Evolutionary conservation across 768 basidiomycete species (phyloP), one percentile per base, ranked within the genome.

Genomic region (Amanita fuliginea): DNA sequence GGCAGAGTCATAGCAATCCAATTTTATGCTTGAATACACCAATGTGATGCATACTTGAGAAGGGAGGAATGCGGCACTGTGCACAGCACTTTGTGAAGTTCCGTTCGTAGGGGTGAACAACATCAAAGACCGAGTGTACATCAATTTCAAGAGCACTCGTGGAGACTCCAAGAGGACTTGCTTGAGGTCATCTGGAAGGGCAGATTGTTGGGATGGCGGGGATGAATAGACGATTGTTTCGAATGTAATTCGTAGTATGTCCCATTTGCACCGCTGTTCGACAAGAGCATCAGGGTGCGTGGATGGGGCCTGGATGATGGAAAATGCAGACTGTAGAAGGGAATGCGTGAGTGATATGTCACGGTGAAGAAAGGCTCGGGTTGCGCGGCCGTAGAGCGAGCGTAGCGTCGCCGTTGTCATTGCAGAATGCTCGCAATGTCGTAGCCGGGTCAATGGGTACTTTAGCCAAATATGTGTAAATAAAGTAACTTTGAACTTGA

Each of bases 191-290:
- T 71, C 64, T 0, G 85, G 83, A 11, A 85, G 62, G 7, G 58
- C 55, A 3, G 70, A 68, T 5, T 64, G 59, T 21, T 71, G 61
- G 1, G 65, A 46, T 16, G 79, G 75, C 1, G 78, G 76, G 0
- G 83, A 73, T 11, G 77, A 62, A 58, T 84, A 87, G 22, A 86
- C 64, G 0, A 82, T 86, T 1, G 81, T 78, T 60, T 91, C 87
- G 48, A 89, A 73, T 0, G 87, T 91, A 54, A 92, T 83, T 21
- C 89, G 76, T 6, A 92, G 78, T 49, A 92, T 79, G 58, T 92
- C 88, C 89, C 89, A 92, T 67, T 89, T 90, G 49, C 81, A 72
- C 14, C 88, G 78, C 52, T 79, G 68, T 18, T 74, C 65, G 49
- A 73, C 68, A 3, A 78, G 68, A 3, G 56, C 42, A 51, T 80